phyloP scores from a whole-genome alignment of 1,139 yeast species.

The Blastobotrys arbuscula region DNA sequence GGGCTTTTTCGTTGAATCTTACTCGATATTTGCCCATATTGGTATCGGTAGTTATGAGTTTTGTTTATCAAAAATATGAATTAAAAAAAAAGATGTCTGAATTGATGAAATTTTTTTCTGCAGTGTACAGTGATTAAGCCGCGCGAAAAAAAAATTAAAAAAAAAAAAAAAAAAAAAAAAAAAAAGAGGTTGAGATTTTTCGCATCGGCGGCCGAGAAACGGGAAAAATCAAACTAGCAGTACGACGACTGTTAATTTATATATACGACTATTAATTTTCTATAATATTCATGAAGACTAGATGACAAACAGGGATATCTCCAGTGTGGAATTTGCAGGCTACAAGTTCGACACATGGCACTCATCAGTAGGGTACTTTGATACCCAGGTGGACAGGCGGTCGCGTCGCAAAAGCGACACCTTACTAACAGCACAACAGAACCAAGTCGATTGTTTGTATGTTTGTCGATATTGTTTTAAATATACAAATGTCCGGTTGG shows the following conservation, averaged over 20 bases:
- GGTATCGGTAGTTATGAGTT: not conserved
- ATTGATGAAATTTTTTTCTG: not conserved
- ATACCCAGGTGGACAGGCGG: slow-evolving; percentile 22
- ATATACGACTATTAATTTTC: too few species aligned
- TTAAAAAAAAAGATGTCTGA: not conserved
- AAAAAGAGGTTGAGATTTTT: too few species aligned
- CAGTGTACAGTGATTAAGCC: not conserved
- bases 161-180: too few species aligned
- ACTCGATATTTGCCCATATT: slow-evolving; percentile 76
- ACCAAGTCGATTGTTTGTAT: slow-evolving; percentile 34
- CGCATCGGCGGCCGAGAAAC: too few species aligned
- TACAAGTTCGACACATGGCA: slow-evolving; percentile 75
- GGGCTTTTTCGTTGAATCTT: slow-evolving; percentile 80
- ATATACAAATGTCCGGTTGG: slow-evolving; percentile 47
- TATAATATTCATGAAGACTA: not conserved
- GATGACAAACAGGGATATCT: slow-evolving; percentile 47
- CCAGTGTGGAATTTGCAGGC: slow-evolving; percentile 59
- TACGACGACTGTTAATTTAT: too few species aligned
- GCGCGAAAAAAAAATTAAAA: too few species aligned
- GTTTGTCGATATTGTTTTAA: slow-evolving; percentile 84
- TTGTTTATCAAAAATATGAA: not conserved
- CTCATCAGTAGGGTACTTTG: slow-evolving; percentile 74
- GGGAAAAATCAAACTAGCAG: too few species aligned
- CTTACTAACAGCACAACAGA: not conserved
- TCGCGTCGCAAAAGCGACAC: slow-evolving; percentile 12